These are phyloP conservation scores for Schizochytrium sp. DNA, from an alignment of 108 stramenopile genomes.

Conservation along the genomic window DNA sequence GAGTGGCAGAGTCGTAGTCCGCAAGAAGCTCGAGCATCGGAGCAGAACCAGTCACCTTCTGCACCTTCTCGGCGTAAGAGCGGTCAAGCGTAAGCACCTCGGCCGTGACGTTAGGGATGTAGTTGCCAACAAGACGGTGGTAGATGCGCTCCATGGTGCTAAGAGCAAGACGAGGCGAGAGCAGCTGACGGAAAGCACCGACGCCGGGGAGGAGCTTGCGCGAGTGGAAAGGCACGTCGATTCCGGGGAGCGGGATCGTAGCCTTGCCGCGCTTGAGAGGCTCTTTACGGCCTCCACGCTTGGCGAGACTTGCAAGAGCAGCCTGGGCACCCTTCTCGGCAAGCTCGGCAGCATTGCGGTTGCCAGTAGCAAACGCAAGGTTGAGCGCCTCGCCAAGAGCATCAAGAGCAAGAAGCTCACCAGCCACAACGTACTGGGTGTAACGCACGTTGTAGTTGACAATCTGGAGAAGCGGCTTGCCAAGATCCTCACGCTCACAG, in stretches of 20 bases:
- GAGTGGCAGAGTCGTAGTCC: slow-evolving; percentile 1
- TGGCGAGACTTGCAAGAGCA: slow-evolving; percentile 18
- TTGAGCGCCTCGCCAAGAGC: slow-evolving; percentile 17
- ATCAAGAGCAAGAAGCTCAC: slow-evolving; percentile 31
- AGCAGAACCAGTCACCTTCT: neutral
- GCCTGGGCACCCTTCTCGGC: neutral
- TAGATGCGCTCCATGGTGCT: neutral
- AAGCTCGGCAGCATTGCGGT: neutral
- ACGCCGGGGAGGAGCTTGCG: slow-evolving; percentile 57
- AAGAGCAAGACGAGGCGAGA: neutral
- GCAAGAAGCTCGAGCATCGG: slow-evolving; percentile 22
- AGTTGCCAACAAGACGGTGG: neutral
- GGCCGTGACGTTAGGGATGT: slow-evolving; percentile 64
- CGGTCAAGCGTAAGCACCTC: slow-evolving; percentile 20
- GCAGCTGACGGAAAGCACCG: slow-evolving; percentile 46
- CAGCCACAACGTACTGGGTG: slow-evolving; percentile 62
- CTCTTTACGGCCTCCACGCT: neutral
- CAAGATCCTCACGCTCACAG: neutral
- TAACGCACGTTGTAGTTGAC: slow-evolving; percentile 62
- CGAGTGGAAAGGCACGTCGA: slow-evolving; percentile 66
- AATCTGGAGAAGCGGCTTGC: slow-evolving; percentile 53
- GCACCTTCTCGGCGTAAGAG: neutral
- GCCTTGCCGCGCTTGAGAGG: slow-evolving; percentile 55
- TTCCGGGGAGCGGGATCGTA: slow-evolving; percentile 63
- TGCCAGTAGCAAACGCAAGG: neutral